Conservation (phyloP, 2,329 filamentous ascomycete species). For the Fusarium sp. region DNA sequence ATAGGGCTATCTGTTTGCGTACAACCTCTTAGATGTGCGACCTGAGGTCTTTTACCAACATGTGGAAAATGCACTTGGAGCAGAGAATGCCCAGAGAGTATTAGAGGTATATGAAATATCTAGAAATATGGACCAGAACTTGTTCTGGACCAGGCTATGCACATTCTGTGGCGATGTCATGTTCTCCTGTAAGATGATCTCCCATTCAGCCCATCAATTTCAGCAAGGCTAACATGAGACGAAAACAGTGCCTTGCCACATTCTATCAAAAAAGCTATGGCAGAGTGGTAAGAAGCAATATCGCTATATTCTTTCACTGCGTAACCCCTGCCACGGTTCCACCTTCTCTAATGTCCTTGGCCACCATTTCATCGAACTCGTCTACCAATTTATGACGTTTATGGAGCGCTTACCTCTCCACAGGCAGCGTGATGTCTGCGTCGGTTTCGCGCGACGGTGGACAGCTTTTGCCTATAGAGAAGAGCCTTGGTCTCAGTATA, state of each 20-base stretch:
- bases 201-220: background rate
- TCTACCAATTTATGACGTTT: background rate
- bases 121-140: background rate
- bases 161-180: background rate
- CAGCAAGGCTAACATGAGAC: background rate
- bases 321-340: background rate
- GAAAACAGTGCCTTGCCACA: background rate
- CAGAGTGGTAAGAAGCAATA: background rate
- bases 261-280: background rate
- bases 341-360: background rate
- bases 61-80: background rate
- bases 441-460: background rate
- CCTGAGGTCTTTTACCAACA: background rate
- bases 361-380: background rate
- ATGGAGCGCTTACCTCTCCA: background rate
- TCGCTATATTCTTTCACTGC: background rate
- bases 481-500: background rate
- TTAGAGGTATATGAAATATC: background rate
- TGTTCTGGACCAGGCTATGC: background rate
- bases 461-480: background rate
- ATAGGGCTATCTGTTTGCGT: background rate
- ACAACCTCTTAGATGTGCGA: background rate
- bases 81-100: background rate
- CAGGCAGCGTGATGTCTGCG: background rate
- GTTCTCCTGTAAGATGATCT: background rate